Evolutionary conservation across 768 basidiomycete genomes (phyloP).

Genomic region (Royoungia palumana): DNA sequence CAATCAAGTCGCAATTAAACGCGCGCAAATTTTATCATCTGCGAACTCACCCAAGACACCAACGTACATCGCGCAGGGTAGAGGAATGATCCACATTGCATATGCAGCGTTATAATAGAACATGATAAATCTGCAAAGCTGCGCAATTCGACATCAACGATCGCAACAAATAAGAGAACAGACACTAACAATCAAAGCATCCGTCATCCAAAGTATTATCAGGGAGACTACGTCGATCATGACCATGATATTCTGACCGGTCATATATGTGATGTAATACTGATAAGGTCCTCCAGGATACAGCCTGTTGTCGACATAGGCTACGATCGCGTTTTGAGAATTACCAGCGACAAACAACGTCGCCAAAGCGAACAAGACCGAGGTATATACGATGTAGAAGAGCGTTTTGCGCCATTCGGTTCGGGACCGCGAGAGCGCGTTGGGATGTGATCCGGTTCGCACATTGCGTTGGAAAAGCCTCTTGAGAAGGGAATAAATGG

Average conservation of each 20-base stretch:
- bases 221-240: slow-evolving; percentile 22
- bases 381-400: slow-evolving; percentile 28
- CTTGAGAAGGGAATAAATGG: slow-evolving; percentile 17
- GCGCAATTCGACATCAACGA: not conserved
- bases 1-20: not conserved
- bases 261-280: slow-evolving; percentile 25
- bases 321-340: slow-evolving; percentile 27
- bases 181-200: slow-evolving; percentile 25
- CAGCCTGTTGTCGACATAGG: slow-evolving; percentile 29
- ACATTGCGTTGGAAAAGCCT: slow-evolving; percentile 11
- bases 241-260: slow-evolving; percentile 20
- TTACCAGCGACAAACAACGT: slow-evolving; percentile 29
- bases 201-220: slow-evolving; percentile 31
- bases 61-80: slow-evolving; percentile 23
- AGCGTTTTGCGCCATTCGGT: slow-evolving; percentile 16
- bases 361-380: slow-evolving; percentile 25
- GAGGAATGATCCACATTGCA: slow-evolving; percentile 24
- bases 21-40: not conserved
- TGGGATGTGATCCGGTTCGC: slow-evolving; percentile 7
- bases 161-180: not conserved
- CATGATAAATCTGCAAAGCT: slow-evolving; percentile 26
- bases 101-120: slow-evolving; percentile 22
- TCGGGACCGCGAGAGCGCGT: not conserved
- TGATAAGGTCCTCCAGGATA: slow-evolving; percentile 26
- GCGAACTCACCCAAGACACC: slow-evolving; percentile 20